These are phyloP conservation scores for Begonia loranthoides DNA, from an alignment of 306 rosid species.

Conservation along the genomic window DNA sequence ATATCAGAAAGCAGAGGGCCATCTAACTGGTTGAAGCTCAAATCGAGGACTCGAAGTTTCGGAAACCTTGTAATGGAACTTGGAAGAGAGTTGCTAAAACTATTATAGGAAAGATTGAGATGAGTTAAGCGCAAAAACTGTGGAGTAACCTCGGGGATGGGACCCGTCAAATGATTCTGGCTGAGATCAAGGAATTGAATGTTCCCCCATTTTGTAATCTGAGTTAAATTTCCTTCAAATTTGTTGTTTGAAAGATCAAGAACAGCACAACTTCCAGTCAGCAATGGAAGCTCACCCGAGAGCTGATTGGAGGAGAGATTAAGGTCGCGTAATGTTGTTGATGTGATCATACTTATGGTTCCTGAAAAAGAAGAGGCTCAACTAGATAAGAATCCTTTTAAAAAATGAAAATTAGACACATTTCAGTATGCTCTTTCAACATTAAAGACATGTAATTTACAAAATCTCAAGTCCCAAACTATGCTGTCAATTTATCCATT, in stretches of 20 bases:
- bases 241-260: constrained; percentile 87
- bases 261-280: constrained; percentile 81
- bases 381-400: too few relatives aligned
- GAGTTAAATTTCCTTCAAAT: constrained; percentile 63
- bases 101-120: constrained; percentile 67
- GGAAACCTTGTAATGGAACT: constrained; percentile 63
- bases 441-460: too few relatives aligned
- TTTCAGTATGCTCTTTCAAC: too few relatives aligned
- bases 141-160: constrained; percentile 66
- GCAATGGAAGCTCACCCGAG: constrained; percentile 63
- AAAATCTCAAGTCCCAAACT: too few relatives aligned
- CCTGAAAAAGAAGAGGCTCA: constrained; percentile 40
- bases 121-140: constrained; percentile 71
- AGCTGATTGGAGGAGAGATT: constrained; percentile 74
- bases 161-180: constrained; percentile 57
- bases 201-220: constrained; percentile 87
- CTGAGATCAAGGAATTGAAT: constrained; percentile 84
- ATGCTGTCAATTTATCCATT: background rate
- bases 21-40: constrained; percentile 66
- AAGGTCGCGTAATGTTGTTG: constrained; percentile 50
- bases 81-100: constrained; percentile 51
- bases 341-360: constrained; percentile 50
- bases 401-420: too few relatives aligned
- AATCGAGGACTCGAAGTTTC: constrained; percentile 71
- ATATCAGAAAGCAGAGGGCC: constrained; percentile 48